These are phyloP conservation scores for Ophiostoma ips DNA, from an alignment of 2,329 filamentous ascomycete genomes.

Conservation along the genomic window DNA sequence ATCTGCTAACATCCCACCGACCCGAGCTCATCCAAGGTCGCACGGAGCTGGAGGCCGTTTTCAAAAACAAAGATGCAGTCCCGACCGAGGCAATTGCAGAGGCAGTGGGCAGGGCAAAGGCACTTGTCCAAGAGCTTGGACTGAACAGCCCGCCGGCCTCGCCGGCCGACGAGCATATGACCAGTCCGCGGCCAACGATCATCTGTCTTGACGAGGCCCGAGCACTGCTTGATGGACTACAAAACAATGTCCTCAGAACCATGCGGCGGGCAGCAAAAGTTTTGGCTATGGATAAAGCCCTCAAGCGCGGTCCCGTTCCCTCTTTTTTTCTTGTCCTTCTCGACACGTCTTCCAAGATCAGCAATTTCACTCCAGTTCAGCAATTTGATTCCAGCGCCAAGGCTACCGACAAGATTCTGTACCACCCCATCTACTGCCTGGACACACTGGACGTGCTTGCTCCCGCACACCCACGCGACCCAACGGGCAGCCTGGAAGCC, in stretches of 20 bases:
- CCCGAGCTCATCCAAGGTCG: background rate
- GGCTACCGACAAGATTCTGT: background rate
- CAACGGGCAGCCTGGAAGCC: background rate
- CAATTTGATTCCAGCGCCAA: background rate
- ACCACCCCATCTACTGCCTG: background rate
- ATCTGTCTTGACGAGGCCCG: slow-evolving; percentile 1
- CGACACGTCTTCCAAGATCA: background rate
- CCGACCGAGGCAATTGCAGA: background rate
- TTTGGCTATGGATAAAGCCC: no score
- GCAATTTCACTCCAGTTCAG: background rate
- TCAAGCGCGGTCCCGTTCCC: background rate
- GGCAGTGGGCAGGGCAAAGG: no score
- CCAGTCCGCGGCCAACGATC: background rate
- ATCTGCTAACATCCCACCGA: background rate
- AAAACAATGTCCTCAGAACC: background rate
- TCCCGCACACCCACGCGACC: background rate
- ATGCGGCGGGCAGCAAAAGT: no score
- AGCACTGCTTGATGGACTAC: background rate
- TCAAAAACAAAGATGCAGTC: background rate
- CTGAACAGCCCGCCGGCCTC: no score
- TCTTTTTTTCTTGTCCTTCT: background rate
- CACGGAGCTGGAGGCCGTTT: background rate
- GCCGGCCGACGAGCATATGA: no score
- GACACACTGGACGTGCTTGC: background rate
- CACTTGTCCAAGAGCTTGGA: no score